Base-by-base conservation (phyloP, 768 basidiomycete genomes). In the Rhodosporidiobolus sp. region DNA sequence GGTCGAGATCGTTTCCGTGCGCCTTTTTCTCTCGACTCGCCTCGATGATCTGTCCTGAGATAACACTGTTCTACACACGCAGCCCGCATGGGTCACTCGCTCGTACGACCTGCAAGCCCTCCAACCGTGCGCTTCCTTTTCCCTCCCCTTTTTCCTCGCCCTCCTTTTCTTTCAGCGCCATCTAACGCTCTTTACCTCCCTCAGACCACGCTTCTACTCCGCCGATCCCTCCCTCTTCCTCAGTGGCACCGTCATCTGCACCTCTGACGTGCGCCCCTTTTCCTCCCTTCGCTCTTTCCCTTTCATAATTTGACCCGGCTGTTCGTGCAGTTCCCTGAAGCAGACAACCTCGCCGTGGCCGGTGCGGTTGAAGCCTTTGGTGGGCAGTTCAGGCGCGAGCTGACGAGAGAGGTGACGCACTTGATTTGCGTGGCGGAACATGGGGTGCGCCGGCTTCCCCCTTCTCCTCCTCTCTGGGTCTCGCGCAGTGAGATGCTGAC, bases 371-470 rank as follows among this genome's bases (percentile, higher is more conserved):
- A 85, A 3, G 86, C 88, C 0, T 85, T 91, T 7, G 93, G 94
- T 5, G 94, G 94, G 0, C 88, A 91, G 80, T 91, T 88, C 87
- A 86, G 90, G 34, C 81, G 82, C 0, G 87, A 87, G 16, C 85
- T 94, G 60, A 93, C 92, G 0, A 85, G 86, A 68, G 93, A 95
- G 68, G 89, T 92, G 30, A 94, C 94, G 0, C 94, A 95, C 79
- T 85, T 95, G 61, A 90, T 94, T 76, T 87, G 87, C 43, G 81
- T 88, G 46, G 81, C 83, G 26, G 73, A 63, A 61, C 78, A 69
- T 3, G 79, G 78, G 7, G 80, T 80, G 45, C 58, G 78, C 73
- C 12, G 38, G 38, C 6, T 20, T 32, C 35, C 28, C 35, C 19
- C 49, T 28, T 6, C 22, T 43, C 16, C 67, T 32, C 61, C 17